Evolutionary conservation across 768 basidiomycete genomes (phyloP).

Genomic region (Psilocybe subaeruginosa): DNA sequence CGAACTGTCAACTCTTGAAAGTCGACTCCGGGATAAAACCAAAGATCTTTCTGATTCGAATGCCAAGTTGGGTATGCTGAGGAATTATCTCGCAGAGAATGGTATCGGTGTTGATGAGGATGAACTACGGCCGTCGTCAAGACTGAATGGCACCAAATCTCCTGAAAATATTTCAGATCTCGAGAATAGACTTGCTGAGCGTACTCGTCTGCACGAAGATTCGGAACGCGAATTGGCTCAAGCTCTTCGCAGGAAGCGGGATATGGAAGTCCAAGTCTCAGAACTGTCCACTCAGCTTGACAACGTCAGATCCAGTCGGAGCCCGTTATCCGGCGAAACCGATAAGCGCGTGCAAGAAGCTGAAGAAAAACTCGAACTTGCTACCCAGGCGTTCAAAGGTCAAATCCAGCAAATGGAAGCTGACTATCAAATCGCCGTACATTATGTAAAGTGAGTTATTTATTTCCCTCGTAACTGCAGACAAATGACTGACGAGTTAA

Average conservation of each 20-base stretch:
- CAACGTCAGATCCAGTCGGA: conserved; percentile 60
- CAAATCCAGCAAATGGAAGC: conserved; percentile 90
- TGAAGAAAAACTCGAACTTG: conserved; percentile 81
- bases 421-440: conserved; percentile 95
- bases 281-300: conserved; percentile 71
- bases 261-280: conserved; percentile 72
- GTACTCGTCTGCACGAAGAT: conserved; percentile 70
- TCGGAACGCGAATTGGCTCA: conserved; percentile 77
- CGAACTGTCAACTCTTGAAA: conserved; percentile 69
- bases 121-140: conserved; percentile 50
- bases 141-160: conserved; percentile 39
- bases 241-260: conserved; percentile 66
- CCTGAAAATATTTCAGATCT: conserved; percentile 65
- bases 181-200: conserved; percentile 77
- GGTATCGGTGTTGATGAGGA: conserved; percentile 82
- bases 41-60: conserved; percentile 71
- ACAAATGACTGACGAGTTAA: conserved; percentile 15
- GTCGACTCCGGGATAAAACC: conserved; percentile 60
- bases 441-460: conserved; percentile 88
- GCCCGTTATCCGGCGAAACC: conserved; percentile 41
- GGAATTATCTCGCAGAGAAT: conserved; percentile 86
- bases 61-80: conserved; percentile 77
- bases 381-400: conserved; percentile 75
- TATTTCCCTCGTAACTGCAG: conserved; percentile 15
- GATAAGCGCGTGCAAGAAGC: conserved; percentile 56